These are phyloP conservation scores for Petunia hybrid DNA, from an alignment of 305 asterid genomes.

Conservation along the genomic window DNA sequence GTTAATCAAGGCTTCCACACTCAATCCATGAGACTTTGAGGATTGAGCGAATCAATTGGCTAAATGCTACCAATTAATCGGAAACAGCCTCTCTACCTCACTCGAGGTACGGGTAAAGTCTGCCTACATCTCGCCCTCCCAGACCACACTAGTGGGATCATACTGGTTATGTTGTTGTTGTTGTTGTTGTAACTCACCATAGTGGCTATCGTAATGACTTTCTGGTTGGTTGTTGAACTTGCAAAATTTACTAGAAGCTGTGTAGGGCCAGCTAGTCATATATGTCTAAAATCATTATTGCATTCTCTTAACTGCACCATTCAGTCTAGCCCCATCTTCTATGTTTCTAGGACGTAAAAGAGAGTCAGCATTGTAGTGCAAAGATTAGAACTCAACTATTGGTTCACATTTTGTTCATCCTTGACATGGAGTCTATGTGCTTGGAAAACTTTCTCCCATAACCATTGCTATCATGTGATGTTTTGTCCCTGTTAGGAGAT, in stretches of 20 bases:
- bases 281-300: not conserved
- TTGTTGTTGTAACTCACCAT: too few species aligned
- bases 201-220: not conserved
- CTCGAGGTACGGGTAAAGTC: too few species aligned
- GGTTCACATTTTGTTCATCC: constrained; percentile 7
- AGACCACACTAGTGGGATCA: too few species aligned
- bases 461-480: not conserved
- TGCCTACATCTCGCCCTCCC: too few species aligned
- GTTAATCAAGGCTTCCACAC: not conserved
- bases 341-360: constrained; percentile 22
- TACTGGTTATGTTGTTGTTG: too few species aligned
- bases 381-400: constrained; percentile 1
- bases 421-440: constrained; percentile 7
- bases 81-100: too few species aligned
- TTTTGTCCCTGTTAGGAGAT: constrained; percentile 7
- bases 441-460: not conserved
- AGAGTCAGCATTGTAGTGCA: not conserved
- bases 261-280: not conserved
- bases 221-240: not conserved
- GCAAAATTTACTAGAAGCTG: constrained; percentile 9
- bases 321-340: not conserved
- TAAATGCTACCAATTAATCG: not conserved
- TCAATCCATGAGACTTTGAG: constrained; percentile 3
- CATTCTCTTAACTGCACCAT: not conserved
- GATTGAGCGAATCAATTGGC: not conserved